Percentiles rank a stretch among this genome's conserved stretches.
Evolutionary conservation across 176 grass and related monocot species (phyloP).

Genomic region (Carex cristatella): DNA sequence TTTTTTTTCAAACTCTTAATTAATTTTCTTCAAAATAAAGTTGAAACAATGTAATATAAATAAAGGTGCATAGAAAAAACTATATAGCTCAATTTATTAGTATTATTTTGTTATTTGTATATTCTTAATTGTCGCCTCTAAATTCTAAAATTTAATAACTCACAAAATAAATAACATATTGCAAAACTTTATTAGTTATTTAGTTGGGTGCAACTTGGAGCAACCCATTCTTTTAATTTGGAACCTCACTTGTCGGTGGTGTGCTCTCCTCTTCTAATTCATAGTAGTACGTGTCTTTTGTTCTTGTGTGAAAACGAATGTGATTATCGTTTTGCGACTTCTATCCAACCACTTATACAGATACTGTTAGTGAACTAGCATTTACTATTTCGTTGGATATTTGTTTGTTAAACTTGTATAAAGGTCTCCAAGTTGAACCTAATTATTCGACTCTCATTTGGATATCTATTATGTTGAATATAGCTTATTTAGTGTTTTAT

Average conservation of each 20-base stretch:
- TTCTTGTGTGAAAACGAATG: conserved; percentile 6
- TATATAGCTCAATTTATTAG: neutral
- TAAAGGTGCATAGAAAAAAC: neutral
- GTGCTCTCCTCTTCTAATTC: neutral
- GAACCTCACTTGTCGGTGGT: neutral
- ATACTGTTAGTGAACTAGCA: neutral
- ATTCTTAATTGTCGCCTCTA: neutral
- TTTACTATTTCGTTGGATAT: neutral
- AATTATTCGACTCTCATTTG: neutral
- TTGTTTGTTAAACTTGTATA: neutral
- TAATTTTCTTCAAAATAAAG: neutral
- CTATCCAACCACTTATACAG: neutral
- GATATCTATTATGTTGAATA: neutral
- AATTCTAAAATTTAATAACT: neutral
- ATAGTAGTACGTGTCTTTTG: neutral
- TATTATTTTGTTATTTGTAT: neutral
- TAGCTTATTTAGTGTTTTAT: neutral
- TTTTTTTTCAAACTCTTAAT: neutral
- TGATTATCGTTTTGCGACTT: neutral
- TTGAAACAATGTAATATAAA: neutral
- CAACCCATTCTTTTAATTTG: neutral
- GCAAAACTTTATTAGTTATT: neutral
- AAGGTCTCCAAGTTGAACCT: neutral
- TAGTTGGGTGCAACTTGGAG: neutral
- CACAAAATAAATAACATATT: neutral